Base-by-base conservation (phyloP, 805 yeast species). In the Barnettozyma californica region DNA sequence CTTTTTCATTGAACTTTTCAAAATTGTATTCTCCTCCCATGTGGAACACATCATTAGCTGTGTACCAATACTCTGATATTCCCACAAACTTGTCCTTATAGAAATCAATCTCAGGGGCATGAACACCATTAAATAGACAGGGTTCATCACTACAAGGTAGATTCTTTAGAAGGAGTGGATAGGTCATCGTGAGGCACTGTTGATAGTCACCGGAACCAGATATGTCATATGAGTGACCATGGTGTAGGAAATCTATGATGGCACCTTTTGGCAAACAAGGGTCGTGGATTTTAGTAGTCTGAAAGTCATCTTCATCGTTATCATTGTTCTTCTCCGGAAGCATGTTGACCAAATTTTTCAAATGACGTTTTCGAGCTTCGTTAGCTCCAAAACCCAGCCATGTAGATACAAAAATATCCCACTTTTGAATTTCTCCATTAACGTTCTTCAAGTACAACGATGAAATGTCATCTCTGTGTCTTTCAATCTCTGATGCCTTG, bases 311-410 rank as follows among this genome's bases (percentile, higher is more conserved):
- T 47, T 77, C 79, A 14, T 75, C 75, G 48, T 71, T 66, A 23
- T 55, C 60, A 57, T 77, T 78, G 40, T 75, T 69, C 51, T 69
- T 70, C 46, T 73, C 78, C 0, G 81, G 81, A 21, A 78, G 59
- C 5, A 73, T 60, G 48, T 71, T 65, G 14, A 85, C 72, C 46
- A 86, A 62, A 43, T 78, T 81, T 33, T 71, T 71, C 41, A 88
- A 68, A 62, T 85, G 87, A 52, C 98, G 70, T 47, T 71, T 74
- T 38, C 96, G 73, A 9, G 98, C 97, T 62, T 92, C 89, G 59
- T 94, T 94, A 2, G 98, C 98, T 11, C 99, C 99, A 68, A 88
- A 94, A 0, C 98, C 98, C 10, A 94, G 74, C 99, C 99, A 94
- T 0, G 98, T 89, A 33, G 94, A 85, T 6, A 94, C 97, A 68